Evolutionary conservation across 306 rosid species (phyloP).

Genomic region (Pachyrhizus erosus): DNA sequence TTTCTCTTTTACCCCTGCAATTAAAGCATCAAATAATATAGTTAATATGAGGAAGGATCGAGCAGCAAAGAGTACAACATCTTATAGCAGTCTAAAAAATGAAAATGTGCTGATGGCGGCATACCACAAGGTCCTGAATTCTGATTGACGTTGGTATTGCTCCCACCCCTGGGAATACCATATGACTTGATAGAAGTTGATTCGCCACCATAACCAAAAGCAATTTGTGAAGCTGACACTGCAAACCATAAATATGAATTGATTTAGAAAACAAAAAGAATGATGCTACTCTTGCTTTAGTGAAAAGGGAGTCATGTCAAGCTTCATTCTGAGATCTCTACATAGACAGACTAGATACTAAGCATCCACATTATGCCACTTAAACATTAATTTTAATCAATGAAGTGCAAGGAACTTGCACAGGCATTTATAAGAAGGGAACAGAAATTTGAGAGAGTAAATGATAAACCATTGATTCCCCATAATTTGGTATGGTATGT

Average conservation of each 20-base stretch:
- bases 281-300: neutral
- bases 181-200: slow-evolving; percentile 57
- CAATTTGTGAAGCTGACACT: slow-evolving; percentile 71
- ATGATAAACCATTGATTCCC: neutral
- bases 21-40: slow-evolving; percentile 40
- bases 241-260: slow-evolving; percentile 40
- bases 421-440: neutral
- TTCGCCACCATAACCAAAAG: slow-evolving; percentile 77
- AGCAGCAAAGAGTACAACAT: slow-evolving; percentile 34
- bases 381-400: neutral
- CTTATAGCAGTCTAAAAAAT: slow-evolving; percentile 22
- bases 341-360: neutral
- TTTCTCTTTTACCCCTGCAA: slow-evolving; percentile 50
- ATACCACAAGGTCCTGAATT: slow-evolving; percentile 55
- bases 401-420: slow-evolving; percentile 15
- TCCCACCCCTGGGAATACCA: slow-evolving; percentile 50
- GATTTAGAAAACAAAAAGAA: slow-evolving; percentile 24
- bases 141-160: slow-evolving; percentile 33
- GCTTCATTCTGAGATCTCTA: slow-evolving; percentile 8
- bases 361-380: slow-evolving; percentile 2
- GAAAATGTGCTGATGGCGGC: slow-evolving; percentile 35
- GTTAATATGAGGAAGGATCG: slow-evolving; percentile 29
- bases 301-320: neutral
- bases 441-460: neutral
- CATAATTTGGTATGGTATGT: neutral